A percentile compares a stretch with the other conserved stretches of the same genome.
These are phyloP conservation scores for Ganoderma resinaceum DNA, from an alignment of 1,284 basidiomycete species.

Conservation along the genomic window DNA sequence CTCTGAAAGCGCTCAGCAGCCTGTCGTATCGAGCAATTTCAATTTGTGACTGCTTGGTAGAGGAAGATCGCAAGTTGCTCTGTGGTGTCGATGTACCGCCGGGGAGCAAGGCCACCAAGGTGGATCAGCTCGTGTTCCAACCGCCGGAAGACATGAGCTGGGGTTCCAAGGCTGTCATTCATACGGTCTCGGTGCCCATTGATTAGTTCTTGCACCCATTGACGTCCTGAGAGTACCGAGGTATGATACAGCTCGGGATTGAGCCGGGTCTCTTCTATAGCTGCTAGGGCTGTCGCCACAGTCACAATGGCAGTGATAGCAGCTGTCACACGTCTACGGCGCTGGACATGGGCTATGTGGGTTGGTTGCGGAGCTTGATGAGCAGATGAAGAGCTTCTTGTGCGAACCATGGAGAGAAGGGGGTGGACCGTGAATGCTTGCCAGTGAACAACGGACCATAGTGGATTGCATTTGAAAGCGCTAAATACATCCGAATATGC, in stretches of 20 bases:
- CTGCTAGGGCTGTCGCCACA: not conserved
- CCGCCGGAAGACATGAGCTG: not conserved
- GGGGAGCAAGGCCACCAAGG: not conserved
- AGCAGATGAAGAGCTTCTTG: not conserved
- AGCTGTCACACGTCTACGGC: not conserved
- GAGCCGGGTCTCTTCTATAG: conserved; percentile 4
- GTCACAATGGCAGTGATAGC: not conserved
- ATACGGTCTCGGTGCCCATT: conserved; percentile 5
- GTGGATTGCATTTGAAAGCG: too few relatives aligned
- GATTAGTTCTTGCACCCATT: conserved; percentile 5
- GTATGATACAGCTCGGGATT: conserved; percentile 9
- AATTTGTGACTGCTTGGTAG: not conserved
- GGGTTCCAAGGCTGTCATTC: conserved; percentile 5
- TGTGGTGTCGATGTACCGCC: conserved; percentile 1
- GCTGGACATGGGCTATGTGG: not conserved
- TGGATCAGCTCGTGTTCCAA: conserved; percentile 3
- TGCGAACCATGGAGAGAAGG: not conserved
- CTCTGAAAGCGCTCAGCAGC: not conserved
- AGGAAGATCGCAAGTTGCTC: conserved; percentile 26
- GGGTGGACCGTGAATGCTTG: not conserved
- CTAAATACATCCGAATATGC: not conserved
- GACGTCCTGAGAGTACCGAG: not conserved
- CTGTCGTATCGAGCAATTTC: not conserved
- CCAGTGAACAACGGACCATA: not conserved
- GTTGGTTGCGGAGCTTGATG: not conserved